These are phyloP conservation scores for Sugiyamaella paludigena DNA, from an alignment of 1,139 yeast species.

Conservation along the genomic window DNA sequence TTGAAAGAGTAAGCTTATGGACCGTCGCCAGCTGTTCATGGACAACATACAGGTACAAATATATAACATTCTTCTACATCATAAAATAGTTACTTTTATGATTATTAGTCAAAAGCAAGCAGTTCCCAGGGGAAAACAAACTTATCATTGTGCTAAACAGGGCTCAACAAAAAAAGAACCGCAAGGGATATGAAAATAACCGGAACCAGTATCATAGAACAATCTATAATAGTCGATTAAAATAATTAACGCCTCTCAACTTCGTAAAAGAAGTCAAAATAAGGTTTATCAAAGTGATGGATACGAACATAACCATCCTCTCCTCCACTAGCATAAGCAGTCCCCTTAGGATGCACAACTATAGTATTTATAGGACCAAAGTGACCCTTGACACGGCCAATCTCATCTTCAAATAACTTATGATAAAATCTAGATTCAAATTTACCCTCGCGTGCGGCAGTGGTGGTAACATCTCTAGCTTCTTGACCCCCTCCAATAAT, in stretches of 20 bases:
- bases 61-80: too few species aligned
- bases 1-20: too few species aligned
- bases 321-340: slow-evolving; percentile 92
- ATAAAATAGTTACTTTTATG: too few species aligned
- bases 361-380: slow-evolving; percentile 96
- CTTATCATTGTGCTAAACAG: too few species aligned
- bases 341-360: slow-evolving; percentile 93
- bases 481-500: slow-evolving; percentile 99
- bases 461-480: slow-evolving; percentile 96
- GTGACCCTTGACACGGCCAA: slow-evolving; percentile 97
- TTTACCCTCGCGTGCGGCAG: slow-evolving; percentile 90
- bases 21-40: too few species aligned
- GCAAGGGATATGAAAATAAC: too few species aligned
- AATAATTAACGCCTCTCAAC: slow-evolving; percentile 55
- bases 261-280: slow-evolving; percentile 89
- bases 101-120: too few species aligned
- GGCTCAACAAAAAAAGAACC: too few species aligned
- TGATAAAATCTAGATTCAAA: slow-evolving; percentile 97
- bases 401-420: slow-evolving; percentile 90
- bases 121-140: too few species aligned
- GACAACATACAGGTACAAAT: too few species aligned
- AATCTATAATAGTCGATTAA: neutral
- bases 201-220: too few species aligned
- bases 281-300: slow-evolving; percentile 88
- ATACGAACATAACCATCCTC: slow-evolving; percentile 97